Percentiles rank a stretch among this genome's conserved stretches.
These are phyloP conservation scores for Cladophialophora carrionii DNA, from an alignment of 2,329 filamentous ascomycete species.

Conservation along the genomic window DNA sequence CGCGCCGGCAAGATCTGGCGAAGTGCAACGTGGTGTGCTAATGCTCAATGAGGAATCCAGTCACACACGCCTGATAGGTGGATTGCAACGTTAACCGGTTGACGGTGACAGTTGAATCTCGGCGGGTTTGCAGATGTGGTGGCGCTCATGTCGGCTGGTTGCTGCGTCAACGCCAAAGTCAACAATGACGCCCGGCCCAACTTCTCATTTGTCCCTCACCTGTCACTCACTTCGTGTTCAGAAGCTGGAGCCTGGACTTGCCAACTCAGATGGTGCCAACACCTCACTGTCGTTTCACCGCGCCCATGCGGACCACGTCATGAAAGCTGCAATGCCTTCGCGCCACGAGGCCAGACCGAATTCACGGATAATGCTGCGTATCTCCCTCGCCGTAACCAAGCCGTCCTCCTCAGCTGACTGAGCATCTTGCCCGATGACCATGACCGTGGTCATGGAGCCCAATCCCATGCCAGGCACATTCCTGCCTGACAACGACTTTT, in stretches of 20 bases:
- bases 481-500: slow-evolving; percentile 19
- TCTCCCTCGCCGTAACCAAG: not conserved
- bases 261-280: not conserved
- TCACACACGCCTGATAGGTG: slow-evolving; percentile 4
- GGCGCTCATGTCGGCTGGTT: slow-evolving; percentile 10
- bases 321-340: not conserved
- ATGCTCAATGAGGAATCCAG: slow-evolving; percentile 13
- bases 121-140: slow-evolving; percentile 1
- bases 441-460: slow-evolving; percentile 26
- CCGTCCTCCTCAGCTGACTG: not conserved
- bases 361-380: not conserved
- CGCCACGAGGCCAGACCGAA: not conserved
- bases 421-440: slow-evolving; percentile 1
- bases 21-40: not conserved
- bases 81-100: slow-evolving; percentile 3
- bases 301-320: not conserved
- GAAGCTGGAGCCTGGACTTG: slow-evolving; percentile 6
- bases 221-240: not conserved
- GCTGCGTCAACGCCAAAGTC: not conserved
- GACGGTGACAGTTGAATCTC: slow-evolving; percentile 1
- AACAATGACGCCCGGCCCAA: slow-evolving; percentile 3
- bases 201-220: slow-evolving; percentile 6
- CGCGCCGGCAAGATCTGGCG: not conserved
- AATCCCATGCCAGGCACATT: slow-evolving; percentile 30
- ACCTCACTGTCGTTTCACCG: not conserved